Conservation (phyloP, 148 eudicot genomes). For the Nyssa sinensis region DNA sequence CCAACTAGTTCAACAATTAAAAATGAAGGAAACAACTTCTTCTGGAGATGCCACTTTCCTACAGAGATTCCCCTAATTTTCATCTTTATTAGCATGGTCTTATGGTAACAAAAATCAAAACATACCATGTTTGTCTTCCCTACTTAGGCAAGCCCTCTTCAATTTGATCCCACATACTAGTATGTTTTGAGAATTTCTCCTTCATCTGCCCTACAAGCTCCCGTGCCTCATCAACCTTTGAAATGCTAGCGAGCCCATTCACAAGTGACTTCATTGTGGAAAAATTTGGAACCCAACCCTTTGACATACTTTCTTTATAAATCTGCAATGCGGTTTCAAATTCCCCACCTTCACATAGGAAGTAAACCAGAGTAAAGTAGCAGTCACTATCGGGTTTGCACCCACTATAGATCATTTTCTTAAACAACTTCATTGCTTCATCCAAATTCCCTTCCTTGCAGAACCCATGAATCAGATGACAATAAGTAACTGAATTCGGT, state of each 20-base stretch:
- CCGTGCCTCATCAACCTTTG: slow-evolving; percentile 69
- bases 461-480: slow-evolving; percentile 69
- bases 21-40: neutral
- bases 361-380: slow-evolving; percentile 68
- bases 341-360: slow-evolving; percentile 59
- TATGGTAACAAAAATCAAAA: neutral
- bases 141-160: slow-evolving; percentile 59
- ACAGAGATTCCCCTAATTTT: slow-evolving; percentile 1
- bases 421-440: slow-evolving; percentile 63
- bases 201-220: slow-evolving; percentile 60
- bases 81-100: neutral
- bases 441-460: slow-evolving; percentile 71
- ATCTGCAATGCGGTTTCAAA: slow-evolving; percentile 58
- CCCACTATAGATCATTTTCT: slow-evolving; percentile 45
- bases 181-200: slow-evolving; percentile 54
- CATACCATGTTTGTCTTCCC: slow-evolving; percentile 17
- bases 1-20: slow-evolving; percentile 7
- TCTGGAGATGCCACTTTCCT: neutral
- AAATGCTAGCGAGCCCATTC: slow-evolving; percentile 62
- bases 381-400: slow-evolving; percentile 49
- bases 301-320: slow-evolving; percentile 56
- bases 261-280: slow-evolving; percentile 72
- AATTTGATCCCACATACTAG: slow-evolving; percentile 65
- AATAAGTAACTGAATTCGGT: slow-evolving; percentile 54
- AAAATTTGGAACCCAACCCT: slow-evolving; percentile 74